A percentile compares a stretch with the other conserved stretches of the same genome.
Evolutionary conservation across 2,329 filamentous ascomycete species (phyloP).

Genomic region (Fusarium sp.): DNA sequence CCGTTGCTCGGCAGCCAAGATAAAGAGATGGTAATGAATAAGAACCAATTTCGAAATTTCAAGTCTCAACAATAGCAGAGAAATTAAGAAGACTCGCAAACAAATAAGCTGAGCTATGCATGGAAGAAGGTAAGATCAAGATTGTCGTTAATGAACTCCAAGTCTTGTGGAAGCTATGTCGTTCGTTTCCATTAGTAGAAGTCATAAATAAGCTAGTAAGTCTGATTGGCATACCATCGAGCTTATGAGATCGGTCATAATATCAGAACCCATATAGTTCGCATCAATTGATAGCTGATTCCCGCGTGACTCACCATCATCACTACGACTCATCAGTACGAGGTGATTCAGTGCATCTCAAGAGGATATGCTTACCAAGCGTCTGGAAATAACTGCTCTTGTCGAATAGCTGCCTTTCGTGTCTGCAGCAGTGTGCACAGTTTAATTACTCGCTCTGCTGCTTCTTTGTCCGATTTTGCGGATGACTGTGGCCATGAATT

Average conservation of each 20-base stretch:
- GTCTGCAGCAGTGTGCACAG: background rate
- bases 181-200: background rate
- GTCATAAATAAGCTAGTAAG: fast-evolving
- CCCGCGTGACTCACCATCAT: fast-evolving
- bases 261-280: background rate
- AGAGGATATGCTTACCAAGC: background rate
- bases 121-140: background rate
- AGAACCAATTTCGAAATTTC: no score
- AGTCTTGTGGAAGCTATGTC: background rate
- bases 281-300: background rate
- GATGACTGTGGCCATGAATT: background rate
- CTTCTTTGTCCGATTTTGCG: background rate
- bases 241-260: background rate
- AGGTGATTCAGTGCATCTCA: fast-evolving
- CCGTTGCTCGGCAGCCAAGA: no score
- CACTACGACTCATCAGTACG: background rate
- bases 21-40: no score
- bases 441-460: background rate
- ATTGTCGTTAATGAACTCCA: background rate
- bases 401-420: background rate
- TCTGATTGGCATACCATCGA: background rate
- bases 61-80: no score
- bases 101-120: background rate
- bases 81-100: no score
- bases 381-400: fast-evolving